Conservation (phyloP, 305 asterid genomes). For the Fraxinus angustifolia region DNA sequence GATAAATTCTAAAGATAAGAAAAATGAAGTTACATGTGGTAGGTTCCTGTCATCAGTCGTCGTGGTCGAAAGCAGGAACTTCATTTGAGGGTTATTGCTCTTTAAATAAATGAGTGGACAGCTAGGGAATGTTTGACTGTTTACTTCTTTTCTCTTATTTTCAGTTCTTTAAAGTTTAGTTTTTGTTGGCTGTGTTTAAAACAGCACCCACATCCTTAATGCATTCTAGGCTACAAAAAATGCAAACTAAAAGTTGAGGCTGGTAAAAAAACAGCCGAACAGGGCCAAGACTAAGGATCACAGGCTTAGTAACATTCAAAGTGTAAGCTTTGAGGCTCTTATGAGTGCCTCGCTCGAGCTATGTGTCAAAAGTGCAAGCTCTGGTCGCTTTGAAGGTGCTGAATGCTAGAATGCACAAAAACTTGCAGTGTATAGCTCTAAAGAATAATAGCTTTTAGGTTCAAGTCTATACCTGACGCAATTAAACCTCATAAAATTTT, state of each 20-base stretch:
- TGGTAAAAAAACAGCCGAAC: not conserved
- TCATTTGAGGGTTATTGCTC: not conserved
- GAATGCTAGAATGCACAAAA: not conserved
- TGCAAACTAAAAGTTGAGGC: not conserved
- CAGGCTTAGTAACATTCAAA: not conserved
- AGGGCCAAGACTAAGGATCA: not conserved
- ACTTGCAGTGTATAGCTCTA: not conserved
- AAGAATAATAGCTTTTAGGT: not conserved
- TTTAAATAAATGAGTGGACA: not conserved
- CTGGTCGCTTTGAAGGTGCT: not conserved
- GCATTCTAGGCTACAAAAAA: not conserved
- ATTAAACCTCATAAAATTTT: not conserved
- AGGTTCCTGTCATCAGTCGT: not conserved
- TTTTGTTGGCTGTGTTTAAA: not conserved
- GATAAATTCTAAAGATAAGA: not conserved
- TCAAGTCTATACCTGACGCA: not conserved
- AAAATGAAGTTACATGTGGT: not conserved
- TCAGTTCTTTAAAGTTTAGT: not conserved
- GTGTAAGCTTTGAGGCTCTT: not conserved
- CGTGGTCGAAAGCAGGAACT: not conserved
- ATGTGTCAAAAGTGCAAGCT: not conserved
- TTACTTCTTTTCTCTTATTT: not conserved
- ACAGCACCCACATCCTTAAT: not conserved
- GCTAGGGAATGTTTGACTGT: not conserved
- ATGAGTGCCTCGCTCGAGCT: not conserved